Percentiles rank a stretch among this genome's conserved stretches.
Conservation (phyloP, 306 rosid genomes). For the Dryas octopetala region DNA sequence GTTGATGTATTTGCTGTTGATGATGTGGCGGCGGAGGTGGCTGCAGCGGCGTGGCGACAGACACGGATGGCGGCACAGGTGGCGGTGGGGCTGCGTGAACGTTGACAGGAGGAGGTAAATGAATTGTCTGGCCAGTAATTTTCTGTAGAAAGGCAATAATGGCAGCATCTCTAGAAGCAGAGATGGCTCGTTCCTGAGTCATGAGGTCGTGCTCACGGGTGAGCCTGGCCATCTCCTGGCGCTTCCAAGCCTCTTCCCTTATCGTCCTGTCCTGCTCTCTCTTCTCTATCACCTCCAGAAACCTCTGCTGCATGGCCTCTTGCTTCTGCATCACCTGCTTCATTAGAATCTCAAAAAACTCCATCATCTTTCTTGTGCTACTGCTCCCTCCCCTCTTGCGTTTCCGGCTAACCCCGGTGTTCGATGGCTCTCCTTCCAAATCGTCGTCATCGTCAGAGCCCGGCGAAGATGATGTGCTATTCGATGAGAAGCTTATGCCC, state of each 20-base stretch:
- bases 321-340: conserved; percentile 50
- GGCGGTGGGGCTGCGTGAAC: conserved; percentile 13
- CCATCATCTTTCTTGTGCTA: conserved; percentile 39
- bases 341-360: conserved; percentile 46
- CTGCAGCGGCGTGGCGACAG: neutral
- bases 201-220: conserved; percentile 36
- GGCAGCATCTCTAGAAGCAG: conserved; percentile 48
- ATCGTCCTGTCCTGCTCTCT: conserved; percentile 44
- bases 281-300: conserved; percentile 45
- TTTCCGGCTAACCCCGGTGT: conserved; percentile 22
- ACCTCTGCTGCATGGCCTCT: conserved; percentile 47
- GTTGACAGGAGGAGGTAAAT: conserved; percentile 26
- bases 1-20: neutral
- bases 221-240: conserved; percentile 42
- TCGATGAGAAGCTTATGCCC: conserved; percentile 38
- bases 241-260: conserved; percentile 51
- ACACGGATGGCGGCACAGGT: conserved; percentile 10
- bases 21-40: neutral
- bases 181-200: conserved; percentile 40
- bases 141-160: conserved; percentile 47
- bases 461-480: conserved; percentile 38
- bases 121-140: conserved; percentile 44
- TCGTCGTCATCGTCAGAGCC: conserved; percentile 28
- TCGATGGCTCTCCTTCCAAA: conserved; percentile 26
- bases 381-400: conserved; percentile 27